Conservation (phyloP, 257 asterid genomes). For the Fraxinus quadrangulata region DNA sequence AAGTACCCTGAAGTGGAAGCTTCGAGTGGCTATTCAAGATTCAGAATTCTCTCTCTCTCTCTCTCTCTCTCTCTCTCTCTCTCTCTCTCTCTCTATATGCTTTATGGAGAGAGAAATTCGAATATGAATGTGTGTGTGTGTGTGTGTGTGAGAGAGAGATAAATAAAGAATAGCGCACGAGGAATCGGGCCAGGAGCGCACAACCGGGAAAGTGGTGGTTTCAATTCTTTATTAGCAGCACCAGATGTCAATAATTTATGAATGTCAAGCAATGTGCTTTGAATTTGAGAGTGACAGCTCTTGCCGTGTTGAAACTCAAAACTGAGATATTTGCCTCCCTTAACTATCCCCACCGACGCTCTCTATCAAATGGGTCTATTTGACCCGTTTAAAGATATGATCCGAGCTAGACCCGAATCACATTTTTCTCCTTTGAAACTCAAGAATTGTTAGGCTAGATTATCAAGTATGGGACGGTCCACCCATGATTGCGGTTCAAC, state of each 20-base stretch:
- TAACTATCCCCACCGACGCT: slow-evolving; percentile 47
- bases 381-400: no score
- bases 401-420: no score
- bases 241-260: background rate
- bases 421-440: no score
- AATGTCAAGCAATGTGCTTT: slow-evolving; percentile 16
- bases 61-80: no score
- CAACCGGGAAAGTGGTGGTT: slow-evolving; percentile 37
- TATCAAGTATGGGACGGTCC: no score
- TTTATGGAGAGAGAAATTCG: slow-evolving; percentile 6
- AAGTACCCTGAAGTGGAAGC: slow-evolving; percentile 12
- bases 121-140: slow-evolving; percentile 3
- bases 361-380: no score
- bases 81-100: no score
- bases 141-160: slow-evolving; percentile 12
- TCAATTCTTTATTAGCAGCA: slow-evolving; percentile 6
- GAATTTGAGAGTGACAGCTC: slow-evolving; percentile 36
- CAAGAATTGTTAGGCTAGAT: no score
- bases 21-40: slow-evolving; percentile 30
- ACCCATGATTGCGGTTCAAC: no score
- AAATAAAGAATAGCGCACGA: slow-evolving; percentile 43
- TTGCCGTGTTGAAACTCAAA: background rate
- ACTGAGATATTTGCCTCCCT: slow-evolving; percentile 13
- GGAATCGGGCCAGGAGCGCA: slow-evolving; percentile 36
- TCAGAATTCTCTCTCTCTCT: slow-evolving; percentile 14